Base-by-base conservation (phyloP, 164 flowering plant species). In the Umbilicus rupestris region DNA sequence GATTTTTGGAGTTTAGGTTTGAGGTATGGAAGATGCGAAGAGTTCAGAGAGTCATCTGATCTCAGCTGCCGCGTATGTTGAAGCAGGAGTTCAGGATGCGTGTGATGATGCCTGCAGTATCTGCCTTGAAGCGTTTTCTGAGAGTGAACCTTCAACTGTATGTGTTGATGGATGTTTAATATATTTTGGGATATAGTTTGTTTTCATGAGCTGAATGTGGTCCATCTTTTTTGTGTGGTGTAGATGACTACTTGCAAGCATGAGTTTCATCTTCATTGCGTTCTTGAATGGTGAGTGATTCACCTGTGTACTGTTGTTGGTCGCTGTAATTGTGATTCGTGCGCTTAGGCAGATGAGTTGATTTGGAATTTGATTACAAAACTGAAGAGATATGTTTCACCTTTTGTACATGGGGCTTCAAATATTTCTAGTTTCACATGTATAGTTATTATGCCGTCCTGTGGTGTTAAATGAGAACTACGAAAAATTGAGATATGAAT, bases 61-160 rank as follows among this genome's bases (percentile, higher is more conserved):
- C 30, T 89, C 97, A 1, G 95, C 96, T 46, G 96, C 92, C 10
- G 98, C 97, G 55, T 93, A 90, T 72, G 98, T 93, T 26, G 95
- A 93, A 68, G 98, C 97, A 2, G 99, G 99, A 69, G 80, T 92
- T 68, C 99, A 89, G 62, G 99, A 91, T 7, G 96, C 97, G 7
- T 90, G 94, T 76, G 98, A 90, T 66, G 98, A 93, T 78, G 86
- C 98, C 65, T 93, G 98, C 74, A 93, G 98, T 77, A 93, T 93
- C 69, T 93, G 98, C 75, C 95, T 93, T 29, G 98, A 93, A 66
- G 85, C 65, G 28, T 93, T 90, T 74, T 78, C 80, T 69, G 96
- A 90, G 28, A 84, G 84, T 67, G 92, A 90, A 72, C 97, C 97
- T 45, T 85, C 96, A 7, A 84, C 94, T 75, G 98, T 93, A 78